These are phyloP conservation scores for Xylaria polymorpha DNA, from an alignment of 2,329 filamentous ascomycete genomes.

Conservation along the genomic window DNA sequence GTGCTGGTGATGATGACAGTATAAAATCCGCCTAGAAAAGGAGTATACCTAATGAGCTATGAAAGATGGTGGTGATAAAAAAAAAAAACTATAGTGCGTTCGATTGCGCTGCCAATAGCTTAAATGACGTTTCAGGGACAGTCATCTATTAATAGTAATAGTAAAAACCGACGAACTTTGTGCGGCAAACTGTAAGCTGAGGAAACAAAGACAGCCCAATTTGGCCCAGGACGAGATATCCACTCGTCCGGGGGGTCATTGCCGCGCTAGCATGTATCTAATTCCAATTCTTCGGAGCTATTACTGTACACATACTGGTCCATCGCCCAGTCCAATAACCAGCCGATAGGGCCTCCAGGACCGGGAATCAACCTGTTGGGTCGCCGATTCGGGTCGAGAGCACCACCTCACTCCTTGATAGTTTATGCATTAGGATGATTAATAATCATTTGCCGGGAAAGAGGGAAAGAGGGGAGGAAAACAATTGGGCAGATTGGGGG, in stretches of 20 bases:
- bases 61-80: not conserved
- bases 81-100: not conserved
- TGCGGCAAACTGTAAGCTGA: not conserved
- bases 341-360: not conserved
- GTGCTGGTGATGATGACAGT: not conserved
- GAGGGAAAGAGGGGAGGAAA: not conserved
- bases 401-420: not conserved
- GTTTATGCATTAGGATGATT: conserved; percentile 8
- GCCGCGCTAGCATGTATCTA: conserved; percentile 6
- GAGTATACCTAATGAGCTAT: not conserved
- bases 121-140: conserved; percentile 19
- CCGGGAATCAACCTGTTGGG: not conserved
- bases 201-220: not conserved
- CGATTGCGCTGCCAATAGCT: not conserved
- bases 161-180: not conserved
- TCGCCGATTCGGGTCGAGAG: not conserved
- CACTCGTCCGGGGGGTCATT: conserved; percentile 17
- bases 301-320: conserved; percentile 28
- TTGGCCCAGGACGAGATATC: conserved; percentile 1
- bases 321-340: not conserved
- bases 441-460: not conserved
- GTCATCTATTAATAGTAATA: conserved; percentile 16
- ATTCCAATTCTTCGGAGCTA: conserved; percentile 24
- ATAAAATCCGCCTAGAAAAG: not conserved
- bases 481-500: not conserved